Evolutionary conservation across 441 rosid species (phyloP).

Genomic region (Erysimum pusillum): DNA sequence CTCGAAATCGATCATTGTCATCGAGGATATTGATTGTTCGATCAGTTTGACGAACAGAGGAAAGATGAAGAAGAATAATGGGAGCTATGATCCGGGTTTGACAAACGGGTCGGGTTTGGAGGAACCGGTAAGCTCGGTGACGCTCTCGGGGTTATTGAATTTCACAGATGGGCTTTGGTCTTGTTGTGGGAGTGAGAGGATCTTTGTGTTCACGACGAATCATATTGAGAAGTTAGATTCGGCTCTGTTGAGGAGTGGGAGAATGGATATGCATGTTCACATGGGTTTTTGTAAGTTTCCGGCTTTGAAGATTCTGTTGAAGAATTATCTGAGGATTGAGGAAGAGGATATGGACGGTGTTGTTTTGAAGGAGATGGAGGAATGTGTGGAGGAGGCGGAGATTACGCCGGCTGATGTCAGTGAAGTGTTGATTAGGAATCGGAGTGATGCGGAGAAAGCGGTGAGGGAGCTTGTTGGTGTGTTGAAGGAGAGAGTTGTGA

Average conservation of each 20-base stretch:
- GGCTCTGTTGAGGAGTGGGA: slow-evolving; percentile 84
- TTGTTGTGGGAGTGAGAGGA: slow-evolving; percentile 93
- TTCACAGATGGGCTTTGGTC: slow-evolving; percentile 97
- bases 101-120: slow-evolving; percentile 61
- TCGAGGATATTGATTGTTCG: slow-evolving; percentile 94
- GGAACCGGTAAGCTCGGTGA: slow-evolving; percentile 51
- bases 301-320: slow-evolving; percentile 73
- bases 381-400: slow-evolving; percentile 64
- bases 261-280: slow-evolving; percentile 95
- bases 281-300: slow-evolving; percentile 79
- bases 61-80: slow-evolving; percentile 41
- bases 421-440: slow-evolving; percentile 78
- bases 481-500: slow-evolving; percentile 60
- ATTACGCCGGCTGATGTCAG: slow-evolving; percentile 96
- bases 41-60: slow-evolving; percentile 67
- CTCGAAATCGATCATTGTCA: slow-evolving; percentile 85
- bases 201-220: slow-evolving; percentile 92
- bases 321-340: slow-evolving; percentile 65
- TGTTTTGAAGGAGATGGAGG: slow-evolving; percentile 55
- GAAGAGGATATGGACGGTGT: slow-evolving; percentile 48
- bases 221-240: slow-evolving; percentile 86
- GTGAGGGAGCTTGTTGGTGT: slow-evolving; percentile 62
- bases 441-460: slow-evolving; percentile 62
- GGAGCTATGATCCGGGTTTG: slow-evolving; percentile 41
- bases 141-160: slow-evolving; percentile 86